Base-by-base conservation (phyloP, 2,329 filamentous ascomycete species). In the Plectosphaerella cucumerina region DNA sequence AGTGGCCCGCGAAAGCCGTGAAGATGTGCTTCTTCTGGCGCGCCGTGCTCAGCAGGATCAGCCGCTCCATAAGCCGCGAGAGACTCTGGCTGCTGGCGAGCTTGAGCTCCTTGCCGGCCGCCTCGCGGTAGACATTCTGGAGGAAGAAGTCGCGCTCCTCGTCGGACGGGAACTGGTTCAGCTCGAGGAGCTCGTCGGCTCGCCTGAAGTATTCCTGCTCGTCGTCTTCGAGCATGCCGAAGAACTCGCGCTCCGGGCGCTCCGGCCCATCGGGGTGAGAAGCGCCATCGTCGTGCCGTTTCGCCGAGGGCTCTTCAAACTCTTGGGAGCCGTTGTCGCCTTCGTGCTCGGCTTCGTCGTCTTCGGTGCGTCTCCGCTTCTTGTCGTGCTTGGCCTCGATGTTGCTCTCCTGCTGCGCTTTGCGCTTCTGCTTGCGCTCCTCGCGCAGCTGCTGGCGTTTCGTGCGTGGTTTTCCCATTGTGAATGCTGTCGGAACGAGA, bases 151-250 rank as follows among this genome's bases (percentile, higher is more conserved):
- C 73, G 52, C 85, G 80, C 59, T 91, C 87, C 59, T 96, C 90
- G 48, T 82, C 68, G 37, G 85, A 84, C 39, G 81, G 82, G 66
- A 97, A 97, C 65, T 93, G 84, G 71, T 97, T 94, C 59, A 90
- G 71, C 67, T 96, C 92, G 53, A 99, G 84, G 71, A 95, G 78
- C 66, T 95, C 88, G 73, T 95, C 92, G 49, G 92, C 91, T 45
- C 85, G 84, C 58, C 89, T 87, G 70, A 97, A 99, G 69, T 97
- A 97, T 68, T 97, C 92, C 65, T 96, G 90, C 74, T 99, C 94
- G 58, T 95, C 84, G 50, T 95, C 87, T 61, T 90, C 88, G 22
- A 99, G 85, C 76, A 97, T 86, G 57, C 94, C 94, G 62, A 95
- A 97, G 74, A 96, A 99, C 51, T 89, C 85, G 59, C 77, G 82